Evolutionary conservation across 2,329 filamentous ascomycete species (phyloP), one percentile per base, ranked within the genome.

Genomic region (Trichoderma asperellum): DNA sequence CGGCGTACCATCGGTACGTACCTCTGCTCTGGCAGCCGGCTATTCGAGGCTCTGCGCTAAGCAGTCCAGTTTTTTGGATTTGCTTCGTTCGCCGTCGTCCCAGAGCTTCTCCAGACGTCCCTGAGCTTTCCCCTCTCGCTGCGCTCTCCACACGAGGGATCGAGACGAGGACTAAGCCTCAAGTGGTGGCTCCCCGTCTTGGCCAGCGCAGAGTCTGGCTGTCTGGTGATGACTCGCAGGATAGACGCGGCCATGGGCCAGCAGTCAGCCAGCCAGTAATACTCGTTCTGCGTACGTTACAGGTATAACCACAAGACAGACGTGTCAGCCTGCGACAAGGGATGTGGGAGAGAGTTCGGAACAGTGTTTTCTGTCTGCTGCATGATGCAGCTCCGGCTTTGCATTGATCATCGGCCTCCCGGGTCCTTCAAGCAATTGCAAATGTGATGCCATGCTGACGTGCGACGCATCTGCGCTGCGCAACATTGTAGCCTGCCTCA

Each of bases 1-100:
- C 4, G 5, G 16, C 1, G 64, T 67, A 67, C 49, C 24, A 10
- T 2, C 2, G 34, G 47, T 68, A 68, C 65, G 65, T 68, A 61
- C 47, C 65, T 55, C 24, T 61, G 32, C 14, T n/a, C 56, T 71
- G 68, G 68, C 68, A 70, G 70, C 53, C 77, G 77, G 76, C 77
- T 78, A 78, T 77, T 79, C 76, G 74, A 79, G 77, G 77, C 76
- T 77, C 77, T 70, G 73, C 70, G 68, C 66, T 52, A 40, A 69
- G 56, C 68, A 67, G 52, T 52, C 58, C 10, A 52, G 63, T 71
- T 52, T 62, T 49, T 57, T 34, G 37, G 16, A 43, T 43, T 32
- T 49, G 49, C 47, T 60, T 68, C 57, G 37, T 24, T 68, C 61
- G 56, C 24, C 60, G 49, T 24, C 69, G 71, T 73, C 72, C 64